Evolutionary conservation across 2,329 filamentous ascomycete species (phyloP).

Genomic region (Penicillium sp.): DNA sequence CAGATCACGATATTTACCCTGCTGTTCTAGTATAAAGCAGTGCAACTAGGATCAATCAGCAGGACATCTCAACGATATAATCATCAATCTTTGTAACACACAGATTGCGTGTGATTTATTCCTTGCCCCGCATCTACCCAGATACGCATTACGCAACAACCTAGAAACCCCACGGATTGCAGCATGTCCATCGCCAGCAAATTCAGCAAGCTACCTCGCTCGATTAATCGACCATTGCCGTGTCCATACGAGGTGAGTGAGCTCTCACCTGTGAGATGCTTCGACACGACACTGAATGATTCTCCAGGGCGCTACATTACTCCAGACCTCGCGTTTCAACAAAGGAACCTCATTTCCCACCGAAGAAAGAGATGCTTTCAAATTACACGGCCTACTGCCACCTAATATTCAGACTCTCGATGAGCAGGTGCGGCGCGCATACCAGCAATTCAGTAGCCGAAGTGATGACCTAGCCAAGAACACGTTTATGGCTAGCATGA

Average conservation of each 20-base stretch:
- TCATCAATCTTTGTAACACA: background rate
- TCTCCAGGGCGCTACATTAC: constrained; percentile 39
- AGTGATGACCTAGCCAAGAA: constrained; percentile 74
- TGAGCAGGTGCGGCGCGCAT: constrained; percentile 73
- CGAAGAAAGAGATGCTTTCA: constrained; percentile 68
- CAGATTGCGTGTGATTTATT: background rate
- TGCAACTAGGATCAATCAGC: background rate
- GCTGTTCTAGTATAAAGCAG: background rate
- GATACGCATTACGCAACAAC: background rate
- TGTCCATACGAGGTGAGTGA: constrained; percentile 30
- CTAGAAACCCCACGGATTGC: background rate
- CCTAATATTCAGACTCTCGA: constrained; percentile 71
- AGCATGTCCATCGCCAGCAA: constrained; percentile 21
- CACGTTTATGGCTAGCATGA: constrained; percentile 81
- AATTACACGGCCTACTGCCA: constrained; percentile 71
- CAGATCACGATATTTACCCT: background rate
- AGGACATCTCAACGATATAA: background rate
- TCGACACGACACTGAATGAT: background rate
- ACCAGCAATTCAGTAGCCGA: constrained; percentile 70
- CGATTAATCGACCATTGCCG: constrained; percentile 29
- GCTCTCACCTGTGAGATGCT: background rate
- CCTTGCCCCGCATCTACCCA: background rate
- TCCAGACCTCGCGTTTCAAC: constrained; percentile 71
- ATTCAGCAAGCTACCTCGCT: constrained; percentile 33
- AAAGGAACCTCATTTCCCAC: constrained; percentile 77